Conservation (phyloP, 2,329 filamentous ascomycete species). For the Arthroderma uncinatum region DNA sequence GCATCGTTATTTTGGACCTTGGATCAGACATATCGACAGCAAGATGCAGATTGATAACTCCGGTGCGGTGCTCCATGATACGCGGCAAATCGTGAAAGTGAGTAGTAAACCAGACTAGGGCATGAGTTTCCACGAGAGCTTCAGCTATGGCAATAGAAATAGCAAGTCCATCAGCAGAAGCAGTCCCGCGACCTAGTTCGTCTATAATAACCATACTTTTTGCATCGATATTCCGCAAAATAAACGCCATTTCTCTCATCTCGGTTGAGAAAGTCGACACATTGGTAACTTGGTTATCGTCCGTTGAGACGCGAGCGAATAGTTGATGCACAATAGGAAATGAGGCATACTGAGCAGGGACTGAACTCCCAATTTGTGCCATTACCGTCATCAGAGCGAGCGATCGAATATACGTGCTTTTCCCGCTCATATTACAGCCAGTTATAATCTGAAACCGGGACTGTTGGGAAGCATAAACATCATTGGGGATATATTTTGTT, state of each 20-base stretch:
- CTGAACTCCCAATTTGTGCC: conserved; percentile 85
- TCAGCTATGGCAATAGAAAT: conserved; percentile 88
- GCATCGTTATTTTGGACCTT: conserved; percentile 63
- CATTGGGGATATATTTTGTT: conserved; percentile 70
- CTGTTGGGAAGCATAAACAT: conserved; percentile 72
- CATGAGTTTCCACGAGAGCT: conserved; percentile 65
- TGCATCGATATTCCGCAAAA: conserved; percentile 68
- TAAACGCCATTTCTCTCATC: conserved; percentile 94
- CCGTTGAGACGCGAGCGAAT: conserved; percentile 76
- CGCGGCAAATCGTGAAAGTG: conserved; percentile 77
- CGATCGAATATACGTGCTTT: conserved; percentile 86
- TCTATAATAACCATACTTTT: conserved; percentile 76
- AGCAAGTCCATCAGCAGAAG: conserved; percentile 73
- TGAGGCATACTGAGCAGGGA: conserved; percentile 72
- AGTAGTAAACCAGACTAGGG: conserved; percentile 83
- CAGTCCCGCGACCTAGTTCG: conserved; percentile 83
- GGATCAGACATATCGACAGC: conserved; percentile 52
- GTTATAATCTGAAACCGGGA: conserved; percentile 86
- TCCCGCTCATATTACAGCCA: conserved; percentile 96
- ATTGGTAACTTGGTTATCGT: conserved; percentile 81
- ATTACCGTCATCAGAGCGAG: conserved; percentile 79
- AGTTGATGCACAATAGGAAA: conserved; percentile 72
- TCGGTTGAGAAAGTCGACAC: conserved; percentile 88
- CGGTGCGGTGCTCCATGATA: conserved; percentile 61
- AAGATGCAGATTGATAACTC: conserved; percentile 75